Conservation (phyloP, 2,329 filamentous ascomycete genomes). For the Fusarium buxicola region DNA sequence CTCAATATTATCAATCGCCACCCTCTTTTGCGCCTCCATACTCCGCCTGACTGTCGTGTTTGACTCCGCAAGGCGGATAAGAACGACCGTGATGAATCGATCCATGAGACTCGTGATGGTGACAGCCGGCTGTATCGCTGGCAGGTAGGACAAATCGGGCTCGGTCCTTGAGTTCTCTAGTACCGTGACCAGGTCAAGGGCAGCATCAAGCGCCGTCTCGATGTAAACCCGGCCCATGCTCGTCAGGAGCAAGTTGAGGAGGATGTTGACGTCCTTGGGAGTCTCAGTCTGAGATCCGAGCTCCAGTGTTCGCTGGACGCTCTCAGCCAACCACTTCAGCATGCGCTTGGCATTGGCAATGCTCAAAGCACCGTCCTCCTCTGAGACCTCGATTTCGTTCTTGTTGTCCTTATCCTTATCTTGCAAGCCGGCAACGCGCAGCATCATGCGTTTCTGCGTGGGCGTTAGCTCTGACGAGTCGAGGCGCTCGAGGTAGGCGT, state of each 20-base stretch:
- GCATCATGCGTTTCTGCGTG: slow-evolving; percentile 90
- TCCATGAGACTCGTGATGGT: slow-evolving; percentile 94
- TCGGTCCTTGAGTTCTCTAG: slow-evolving; percentile 86
- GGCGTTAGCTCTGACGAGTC: slow-evolving; percentile 89
- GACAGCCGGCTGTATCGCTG: slow-evolving; percentile 81
- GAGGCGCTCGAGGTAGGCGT: slow-evolving; percentile 89
- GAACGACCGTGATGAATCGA: slow-evolving; percentile 88
- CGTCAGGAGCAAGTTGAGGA: slow-evolving; percentile 84
- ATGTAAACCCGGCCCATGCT: slow-evolving; percentile 89
- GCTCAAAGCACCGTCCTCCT: slow-evolving; percentile 87
- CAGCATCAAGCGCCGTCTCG: slow-evolving; percentile 75
- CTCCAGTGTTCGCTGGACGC: slow-evolving; percentile 89
- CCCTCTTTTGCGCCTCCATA: slow-evolving; percentile 85
- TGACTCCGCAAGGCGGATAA: slow-evolving; percentile 87
- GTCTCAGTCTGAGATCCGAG: slow-evolving; percentile 89
- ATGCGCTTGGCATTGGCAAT: slow-evolving; percentile 94
- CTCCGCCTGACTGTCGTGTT: slow-evolving; percentile 91
- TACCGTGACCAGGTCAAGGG: slow-evolving; percentile 76
- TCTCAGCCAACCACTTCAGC: slow-evolving; percentile 97
- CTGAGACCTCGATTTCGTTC: slow-evolving; percentile 89
- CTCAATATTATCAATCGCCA: slow-evolving; percentile 82
- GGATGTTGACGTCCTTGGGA: slow-evolving; percentile 89
- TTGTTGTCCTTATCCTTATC: slow-evolving; percentile 78
- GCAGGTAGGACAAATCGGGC: slow-evolving; percentile 87
- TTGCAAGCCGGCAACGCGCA: slow-evolving; percentile 87